A percentile compares a stretch with the other conserved stretches of the same genome.
These are phyloP conservation scores for Rosa chinensis DNA, from an alignment of 306 rosid species.

Conservation along the genomic window DNA sequence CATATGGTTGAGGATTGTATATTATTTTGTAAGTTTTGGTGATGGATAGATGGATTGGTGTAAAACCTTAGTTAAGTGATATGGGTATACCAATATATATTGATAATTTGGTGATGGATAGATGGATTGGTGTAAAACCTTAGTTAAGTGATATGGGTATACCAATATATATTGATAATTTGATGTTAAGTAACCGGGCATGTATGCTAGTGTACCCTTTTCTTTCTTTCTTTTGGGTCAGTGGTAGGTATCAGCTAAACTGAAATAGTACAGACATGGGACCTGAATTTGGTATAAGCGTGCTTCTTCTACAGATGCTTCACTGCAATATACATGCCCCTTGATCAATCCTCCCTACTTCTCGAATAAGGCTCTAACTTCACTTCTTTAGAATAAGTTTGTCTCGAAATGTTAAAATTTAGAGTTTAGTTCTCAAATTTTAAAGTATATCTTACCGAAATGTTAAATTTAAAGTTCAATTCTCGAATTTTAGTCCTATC, in stretches of 20 bases:
- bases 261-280: not conserved
- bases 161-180: slow-evolving; percentile 53
- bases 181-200: slow-evolving; percentile 32
- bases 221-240: not conserved
- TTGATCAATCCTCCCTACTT: not conserved
- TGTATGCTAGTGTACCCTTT: slow-evolving; percentile 4
- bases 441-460: no score
- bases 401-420: not conserved
- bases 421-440: not conserved
- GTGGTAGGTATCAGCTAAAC: slow-evolving; percentile 7
- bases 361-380: not conserved
- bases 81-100: slow-evolving; percentile 55
- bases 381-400: no score
- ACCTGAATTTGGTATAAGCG: not conserved
- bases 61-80: slow-evolving; percentile 50
- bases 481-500: no score
- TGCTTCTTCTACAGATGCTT: not conserved
- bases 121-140: slow-evolving; percentile 64
- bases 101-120: slow-evolving; percentile 53
- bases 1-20: slow-evolving; percentile 87
- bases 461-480: no score
- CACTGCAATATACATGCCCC: not conserved
- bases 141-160: slow-evolving; percentile 48
- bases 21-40: slow-evolving; percentile 78
- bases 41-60: slow-evolving; percentile 66